These are phyloP conservation scores for Macrocystidia cucumis DNA, from an alignment of 1,284 basidiomycete genomes.

Conservation along the genomic window DNA sequence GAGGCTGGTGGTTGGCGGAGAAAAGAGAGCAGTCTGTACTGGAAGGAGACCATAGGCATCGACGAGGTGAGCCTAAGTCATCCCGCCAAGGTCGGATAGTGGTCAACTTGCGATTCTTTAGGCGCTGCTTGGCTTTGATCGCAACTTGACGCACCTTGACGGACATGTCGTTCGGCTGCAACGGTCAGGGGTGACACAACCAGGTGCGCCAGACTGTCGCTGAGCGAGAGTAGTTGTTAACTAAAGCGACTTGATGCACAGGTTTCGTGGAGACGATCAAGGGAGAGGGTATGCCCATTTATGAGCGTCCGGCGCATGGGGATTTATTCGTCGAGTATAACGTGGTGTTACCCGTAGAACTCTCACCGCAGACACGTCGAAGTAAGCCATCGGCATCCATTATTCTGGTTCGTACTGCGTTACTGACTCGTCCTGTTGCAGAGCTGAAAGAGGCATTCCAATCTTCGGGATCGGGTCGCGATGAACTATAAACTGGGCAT, in stretches of 20 bases:
- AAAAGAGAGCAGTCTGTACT: constrained; percentile 85
- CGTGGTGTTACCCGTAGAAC: constrained; percentile 73
- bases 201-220: constrained; percentile 42
- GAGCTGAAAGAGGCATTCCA: constrained; percentile 53
- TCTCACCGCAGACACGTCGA: constrained; percentile 56
- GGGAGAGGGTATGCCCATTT: constrained; percentile 86
- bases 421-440: constrained; percentile 16
- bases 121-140: constrained; percentile 78
- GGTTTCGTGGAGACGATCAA: constrained; percentile 82
- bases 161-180: constrained; percentile 72
- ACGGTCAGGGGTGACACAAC: constrained; percentile 81
- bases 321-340: constrained; percentile 89
- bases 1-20: constrained; percentile 76
- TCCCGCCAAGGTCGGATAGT: constrained; percentile 69
- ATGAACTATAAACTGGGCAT: constrained; percentile 39
- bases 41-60: constrained; percentile 82
- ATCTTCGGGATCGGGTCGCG: constrained; percentile 31
- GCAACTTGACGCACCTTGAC: constrained; percentile 86
- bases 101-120: too few species aligned
- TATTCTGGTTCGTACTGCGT: constrained; percentile 6
- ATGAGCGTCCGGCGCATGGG: constrained; percentile 56
- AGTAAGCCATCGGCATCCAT: constrained; percentile 39
- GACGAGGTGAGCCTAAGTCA: constrained; percentile 72
- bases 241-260: constrained; percentile 18
- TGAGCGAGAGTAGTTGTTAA: constrained; percentile 1